Evolutionary conservation across 805 yeast species (phyloP).

Genomic region (Suhomyces prunicola): DNA sequence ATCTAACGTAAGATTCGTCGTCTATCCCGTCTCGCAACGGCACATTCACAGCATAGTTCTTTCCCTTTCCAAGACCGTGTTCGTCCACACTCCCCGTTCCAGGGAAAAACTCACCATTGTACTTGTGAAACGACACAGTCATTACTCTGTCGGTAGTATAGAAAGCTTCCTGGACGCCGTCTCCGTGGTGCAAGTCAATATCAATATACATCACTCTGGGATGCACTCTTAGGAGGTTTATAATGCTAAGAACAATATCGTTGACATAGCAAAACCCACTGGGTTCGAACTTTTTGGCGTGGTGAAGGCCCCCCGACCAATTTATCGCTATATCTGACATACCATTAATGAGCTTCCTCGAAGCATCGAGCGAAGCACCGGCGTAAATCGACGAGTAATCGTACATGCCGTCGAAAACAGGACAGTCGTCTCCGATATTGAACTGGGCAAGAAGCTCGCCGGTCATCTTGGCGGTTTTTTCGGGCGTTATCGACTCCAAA

Average conservation of each 20-base stretch:
- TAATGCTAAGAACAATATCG: constrained; percentile 86
- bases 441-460: constrained; percentile 60
- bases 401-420: constrained; percentile 91
- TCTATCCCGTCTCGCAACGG: constrained; percentile 95
- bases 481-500: constrained; percentile 73
- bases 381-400: constrained; percentile 86
- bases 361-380: constrained; percentile 93
- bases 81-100: constrained; percentile 95
- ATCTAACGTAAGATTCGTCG: constrained; percentile 74
- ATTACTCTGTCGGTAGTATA: constrained; percentile 92
- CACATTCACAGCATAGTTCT: constrained; percentile 82
- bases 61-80: constrained; percentile 84
- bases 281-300: constrained; percentile 92
- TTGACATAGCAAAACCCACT: constrained; percentile 94
- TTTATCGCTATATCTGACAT: constrained; percentile 92
- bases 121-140: constrained; percentile 95
- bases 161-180: constrained; percentile 97
- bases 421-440: constrained; percentile 92
- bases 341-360: constrained; percentile 78
- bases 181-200: constrained; percentile 95
- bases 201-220: constrained; percentile 92
- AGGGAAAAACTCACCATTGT: constrained; percentile 91
- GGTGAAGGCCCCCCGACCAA: constrained; percentile 96
- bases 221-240: constrained; percentile 81
- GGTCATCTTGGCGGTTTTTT: constrained; percentile 56